phyloP scores from a whole-genome alignment of 441 rosid genomes.

The California macrophylla region DNA sequence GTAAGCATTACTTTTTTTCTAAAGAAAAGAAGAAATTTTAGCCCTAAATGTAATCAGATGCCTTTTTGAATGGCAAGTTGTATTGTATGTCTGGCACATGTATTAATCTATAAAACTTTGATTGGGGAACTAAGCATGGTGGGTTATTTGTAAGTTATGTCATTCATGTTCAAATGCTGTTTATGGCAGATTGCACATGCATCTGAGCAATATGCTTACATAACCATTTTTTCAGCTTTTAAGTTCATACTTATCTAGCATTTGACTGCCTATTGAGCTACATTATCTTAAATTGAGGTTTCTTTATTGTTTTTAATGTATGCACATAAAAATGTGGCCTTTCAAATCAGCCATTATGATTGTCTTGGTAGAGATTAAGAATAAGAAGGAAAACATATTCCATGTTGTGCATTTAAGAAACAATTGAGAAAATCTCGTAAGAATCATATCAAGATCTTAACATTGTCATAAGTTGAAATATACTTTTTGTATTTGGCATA shows the following conservation, averaged over 20 bases:
- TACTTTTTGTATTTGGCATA: background rate
- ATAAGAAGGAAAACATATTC: background rate
- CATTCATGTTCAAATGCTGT: background rate
- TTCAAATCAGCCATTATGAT: background rate
- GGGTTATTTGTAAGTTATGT: background rate
- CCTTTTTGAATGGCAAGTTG: background rate
- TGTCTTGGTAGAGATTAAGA: background rate
- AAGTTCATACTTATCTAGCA: background rate
- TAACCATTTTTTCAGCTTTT: background rate
- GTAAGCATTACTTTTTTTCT: constrained; percentile 11
- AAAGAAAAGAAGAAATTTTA: background rate
- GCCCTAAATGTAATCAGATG: background rate
- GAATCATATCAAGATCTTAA: background rate
- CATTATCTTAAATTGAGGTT: background rate
- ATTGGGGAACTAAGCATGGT: background rate
- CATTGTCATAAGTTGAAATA: background rate
- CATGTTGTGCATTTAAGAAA: background rate
- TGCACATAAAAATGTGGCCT: background rate
- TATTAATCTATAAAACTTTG: background rate
- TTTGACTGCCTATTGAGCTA: background rate
- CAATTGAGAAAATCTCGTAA: background rate
- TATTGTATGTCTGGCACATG: background rate
- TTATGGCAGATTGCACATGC: background rate
- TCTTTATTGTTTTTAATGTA: background rate
- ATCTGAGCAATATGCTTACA: background rate